phyloP scores from a whole-genome alignment of 2,329 filamentous ascomycete species.

The Fusarium abutilonis region DNA sequence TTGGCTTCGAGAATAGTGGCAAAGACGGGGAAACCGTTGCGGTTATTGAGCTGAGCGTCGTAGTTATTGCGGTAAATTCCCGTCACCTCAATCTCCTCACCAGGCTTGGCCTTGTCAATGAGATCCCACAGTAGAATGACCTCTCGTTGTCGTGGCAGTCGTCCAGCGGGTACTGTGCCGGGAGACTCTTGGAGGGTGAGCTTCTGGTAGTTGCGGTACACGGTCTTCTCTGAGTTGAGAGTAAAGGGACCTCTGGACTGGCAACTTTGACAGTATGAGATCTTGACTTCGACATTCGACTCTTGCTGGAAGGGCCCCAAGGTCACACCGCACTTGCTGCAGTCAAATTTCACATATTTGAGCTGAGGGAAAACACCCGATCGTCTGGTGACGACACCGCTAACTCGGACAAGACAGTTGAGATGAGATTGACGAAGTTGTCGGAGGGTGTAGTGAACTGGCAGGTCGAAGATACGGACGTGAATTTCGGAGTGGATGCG shows the following conservation, averaged over 20 bases:
- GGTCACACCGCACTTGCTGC: constrained; percentile 89
- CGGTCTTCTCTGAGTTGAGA: constrained; percentile 95
- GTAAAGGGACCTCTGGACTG: constrained; percentile 95
- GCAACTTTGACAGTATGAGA: constrained; percentile 95
- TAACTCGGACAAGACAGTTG: constrained; percentile 94
- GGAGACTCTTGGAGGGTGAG: constrained; percentile 96
- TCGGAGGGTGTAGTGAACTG: constrained; percentile 92
- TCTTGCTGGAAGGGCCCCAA: constrained; percentile 98
- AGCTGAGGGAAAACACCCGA: constrained; percentile 97
- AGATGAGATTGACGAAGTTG: constrained; percentile 95
- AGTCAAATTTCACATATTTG: constrained; percentile 99
- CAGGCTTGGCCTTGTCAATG: constrained; percentile 95
- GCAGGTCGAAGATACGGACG: constrained; percentile 93
- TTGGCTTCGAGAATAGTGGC: constrained; percentile 98
- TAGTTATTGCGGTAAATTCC: constrained; percentile 99
- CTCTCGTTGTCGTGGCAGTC: constrained; percentile 90
- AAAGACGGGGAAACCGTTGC: constrained; percentile 98
- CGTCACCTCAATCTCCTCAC: constrained; percentile 96
- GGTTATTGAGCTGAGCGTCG: constrained; percentile 96
- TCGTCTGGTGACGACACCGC: constrained; percentile 92
- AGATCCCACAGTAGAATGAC: constrained; percentile 97
- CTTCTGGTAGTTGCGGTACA: constrained; percentile 99
- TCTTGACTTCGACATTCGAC: constrained; percentile 94
- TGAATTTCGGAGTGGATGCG: constrained; percentile 98
- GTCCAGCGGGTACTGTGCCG: constrained; percentile 94